Conservation (phyloP, 2,329 filamentous ascomycete genomes). For the Tolypocladium inflatum region DNA sequence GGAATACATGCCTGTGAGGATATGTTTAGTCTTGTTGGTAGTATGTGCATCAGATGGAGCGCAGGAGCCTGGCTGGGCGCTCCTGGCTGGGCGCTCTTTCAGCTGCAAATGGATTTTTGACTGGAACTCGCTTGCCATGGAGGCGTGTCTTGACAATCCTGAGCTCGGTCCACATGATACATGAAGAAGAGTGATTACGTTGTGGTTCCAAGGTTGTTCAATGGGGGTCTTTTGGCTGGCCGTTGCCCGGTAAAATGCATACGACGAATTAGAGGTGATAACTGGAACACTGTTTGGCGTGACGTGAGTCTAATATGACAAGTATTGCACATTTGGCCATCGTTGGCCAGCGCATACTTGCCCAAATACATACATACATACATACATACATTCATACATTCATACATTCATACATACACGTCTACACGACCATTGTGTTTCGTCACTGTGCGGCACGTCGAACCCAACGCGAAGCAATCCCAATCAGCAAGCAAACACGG, state of each 20-base stretch:
- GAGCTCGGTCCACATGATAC: background rate
- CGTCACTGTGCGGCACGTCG: no score
- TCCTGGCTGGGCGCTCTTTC: background rate
- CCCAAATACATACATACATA: no score
- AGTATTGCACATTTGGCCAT: background rate
- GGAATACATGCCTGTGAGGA: background rate
- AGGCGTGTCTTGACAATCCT: background rate
- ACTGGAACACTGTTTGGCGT: background rate
- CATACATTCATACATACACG: no score
- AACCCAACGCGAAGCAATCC: no score
- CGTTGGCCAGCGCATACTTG: no score
- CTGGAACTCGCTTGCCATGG: background rate
- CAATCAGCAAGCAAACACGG: no score
- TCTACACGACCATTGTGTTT: no score
- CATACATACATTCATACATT: no score
- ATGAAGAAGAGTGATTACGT: background rate
- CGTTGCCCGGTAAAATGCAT: no score
- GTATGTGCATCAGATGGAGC: slow-evolving; percentile 6
- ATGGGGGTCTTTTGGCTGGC: no score
- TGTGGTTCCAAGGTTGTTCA: background rate
- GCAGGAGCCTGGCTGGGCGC: slow-evolving; percentile 1
- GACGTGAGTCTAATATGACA: background rate
- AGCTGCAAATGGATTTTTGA: background rate
- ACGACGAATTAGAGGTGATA: no score
- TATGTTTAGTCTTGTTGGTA: slow-evolving; percentile 4